phyloP scores from a whole-genome alignment of 768 basidiomycete genomes.

The Trametes maxima region DNA sequence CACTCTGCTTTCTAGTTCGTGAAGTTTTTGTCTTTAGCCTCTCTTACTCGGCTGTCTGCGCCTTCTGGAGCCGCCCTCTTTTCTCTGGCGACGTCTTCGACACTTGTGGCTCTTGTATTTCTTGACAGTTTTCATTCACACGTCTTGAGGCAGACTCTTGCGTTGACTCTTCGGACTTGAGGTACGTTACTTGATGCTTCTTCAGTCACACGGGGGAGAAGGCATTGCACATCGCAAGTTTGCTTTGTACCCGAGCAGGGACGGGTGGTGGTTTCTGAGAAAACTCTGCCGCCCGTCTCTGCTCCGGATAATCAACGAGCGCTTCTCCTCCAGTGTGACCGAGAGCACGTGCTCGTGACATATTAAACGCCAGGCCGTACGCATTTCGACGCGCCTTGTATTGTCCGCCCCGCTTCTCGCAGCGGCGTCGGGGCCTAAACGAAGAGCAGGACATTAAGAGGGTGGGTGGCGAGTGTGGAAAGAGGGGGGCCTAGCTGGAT shows the following conservation, averaged over 20 bases:
- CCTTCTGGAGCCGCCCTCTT: not conserved
- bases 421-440: not conserved
- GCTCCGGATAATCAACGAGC: not conserved
- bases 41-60: not conserved
- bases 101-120: not conserved
- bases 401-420: too few relatives aligned
- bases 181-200: conserved; percentile 1
- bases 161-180: not conserved
- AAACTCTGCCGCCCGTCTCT: conserved; percentile 1
- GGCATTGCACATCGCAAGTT: not conserved
- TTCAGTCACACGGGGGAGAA: not conserved
- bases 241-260: conserved; percentile 4
- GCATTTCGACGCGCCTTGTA: not conserved
- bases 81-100: not conserved
- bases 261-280: conserved; percentile 12
- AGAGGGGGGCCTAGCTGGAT: too few relatives aligned
- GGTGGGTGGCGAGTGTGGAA: too few relatives aligned
- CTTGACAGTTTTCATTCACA: conserved; percentile 5
- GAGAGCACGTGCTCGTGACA: conserved; percentile 2
- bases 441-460: too few relatives aligned
- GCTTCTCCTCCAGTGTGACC: conserved; percentile 4
- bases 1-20: not conserved
- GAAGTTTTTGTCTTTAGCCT: not conserved
- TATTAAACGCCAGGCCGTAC: not conserved
- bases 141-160: conserved; percentile 4